phyloP scores from a whole-genome alignment of 495 filamentous ascomycete genomes.

The Hypomontagnella monticulosa region DNA sequence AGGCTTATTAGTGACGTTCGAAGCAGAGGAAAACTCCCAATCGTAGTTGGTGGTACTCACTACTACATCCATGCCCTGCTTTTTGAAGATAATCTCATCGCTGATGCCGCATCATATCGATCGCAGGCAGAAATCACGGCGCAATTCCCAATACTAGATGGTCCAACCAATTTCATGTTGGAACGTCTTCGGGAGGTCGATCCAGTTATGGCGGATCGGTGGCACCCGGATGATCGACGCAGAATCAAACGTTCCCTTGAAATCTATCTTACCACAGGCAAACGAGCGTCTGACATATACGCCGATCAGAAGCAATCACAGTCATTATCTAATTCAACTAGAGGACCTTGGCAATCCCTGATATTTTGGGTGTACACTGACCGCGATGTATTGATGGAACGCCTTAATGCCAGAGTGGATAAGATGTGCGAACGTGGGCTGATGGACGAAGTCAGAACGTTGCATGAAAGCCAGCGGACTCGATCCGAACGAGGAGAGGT shows the following conservation, averaged over 20 bases:
- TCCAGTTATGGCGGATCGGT: slow-evolving; percentile 85
- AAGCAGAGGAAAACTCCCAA: slow-evolving; percentile 78
- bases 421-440: slow-evolving; percentile 84
- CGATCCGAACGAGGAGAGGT: slow-evolving; percentile 58
- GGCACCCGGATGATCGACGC: slow-evolving; percentile 92
- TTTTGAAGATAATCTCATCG: slow-evolving; percentile 72
- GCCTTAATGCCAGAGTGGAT: slow-evolving; percentile 80
- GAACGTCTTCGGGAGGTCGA: slow-evolving; percentile 80
- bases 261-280: slow-evolving; percentile 84
- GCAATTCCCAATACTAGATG: slow-evolving; percentile 77
- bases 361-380: slow-evolving; percentile 90
- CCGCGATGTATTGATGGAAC: slow-evolving; percentile 67
- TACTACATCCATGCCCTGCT: slow-evolving; percentile 93
- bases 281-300: slow-evolving; percentile 87
- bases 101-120: slow-evolving; percentile 26
- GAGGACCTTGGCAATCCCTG: slow-evolving; percentile 68
- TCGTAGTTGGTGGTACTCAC: slow-evolving; percentile 93
- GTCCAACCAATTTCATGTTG: slow-evolving; percentile 73
- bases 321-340: slow-evolving; percentile 6
- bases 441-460: slow-evolving; percentile 67
- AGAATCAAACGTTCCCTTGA: slow-evolving; percentile 92
- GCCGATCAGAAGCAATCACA: slow-evolving; percentile 68
- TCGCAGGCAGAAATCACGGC: slow-evolving; percentile 48
- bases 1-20: slow-evolving; percentile 80
- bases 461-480: slow-evolving; percentile 64